phyloP scores from a whole-genome alignment of 352 stramenopile species.

The Phytopythium boreale region DNA sequence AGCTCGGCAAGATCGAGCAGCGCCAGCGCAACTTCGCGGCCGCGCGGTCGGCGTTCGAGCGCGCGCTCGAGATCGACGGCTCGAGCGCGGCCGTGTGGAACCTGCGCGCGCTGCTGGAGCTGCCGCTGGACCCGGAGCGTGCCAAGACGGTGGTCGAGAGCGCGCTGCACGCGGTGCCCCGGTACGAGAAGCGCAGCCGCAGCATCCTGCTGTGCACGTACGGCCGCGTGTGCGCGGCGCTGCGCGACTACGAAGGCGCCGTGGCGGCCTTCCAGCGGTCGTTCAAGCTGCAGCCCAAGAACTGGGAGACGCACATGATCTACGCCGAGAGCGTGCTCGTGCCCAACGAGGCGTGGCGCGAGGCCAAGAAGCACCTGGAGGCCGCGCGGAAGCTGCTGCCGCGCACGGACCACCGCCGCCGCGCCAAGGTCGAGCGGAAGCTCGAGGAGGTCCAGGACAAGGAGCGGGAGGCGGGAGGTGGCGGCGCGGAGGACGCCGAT shows the following conservation, averaged over 20 bases:
- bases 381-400: slow-evolving; percentile 56
- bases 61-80: slow-evolving; percentile 69
- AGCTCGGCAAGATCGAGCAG: slow-evolving; percentile 83
- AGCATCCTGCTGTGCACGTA: slow-evolving; percentile 87
- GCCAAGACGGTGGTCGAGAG: slow-evolving; percentile 76
- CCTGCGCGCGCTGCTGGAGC: slow-evolving; percentile 71
- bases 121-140: slow-evolving; percentile 57
- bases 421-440: slow-evolving; percentile 54
- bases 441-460: slow-evolving; percentile 17
- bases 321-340: slow-evolving; percentile 74
- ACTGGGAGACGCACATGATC: slow-evolving; percentile 84
- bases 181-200: slow-evolving; percentile 82
- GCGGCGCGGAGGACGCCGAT: neutral
- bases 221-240: slow-evolving; percentile 59
- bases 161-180: slow-evolving; percentile 57
- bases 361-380: slow-evolving; percentile 71
- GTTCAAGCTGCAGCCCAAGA: slow-evolving; percentile 75
- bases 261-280: slow-evolving; percentile 79
- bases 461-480: neutral
- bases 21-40: slow-evolving; percentile 52
- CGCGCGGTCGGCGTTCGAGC: slow-evolving; percentile 62
- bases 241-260: slow-evolving; percentile 69
- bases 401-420: slow-evolving; percentile 51
- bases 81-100: slow-evolving; percentile 76
- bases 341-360: slow-evolving; percentile 67